phyloP scores from a whole-genome alignment of 306 rosid genomes.

The Echinosophora koreensis region DNA sequence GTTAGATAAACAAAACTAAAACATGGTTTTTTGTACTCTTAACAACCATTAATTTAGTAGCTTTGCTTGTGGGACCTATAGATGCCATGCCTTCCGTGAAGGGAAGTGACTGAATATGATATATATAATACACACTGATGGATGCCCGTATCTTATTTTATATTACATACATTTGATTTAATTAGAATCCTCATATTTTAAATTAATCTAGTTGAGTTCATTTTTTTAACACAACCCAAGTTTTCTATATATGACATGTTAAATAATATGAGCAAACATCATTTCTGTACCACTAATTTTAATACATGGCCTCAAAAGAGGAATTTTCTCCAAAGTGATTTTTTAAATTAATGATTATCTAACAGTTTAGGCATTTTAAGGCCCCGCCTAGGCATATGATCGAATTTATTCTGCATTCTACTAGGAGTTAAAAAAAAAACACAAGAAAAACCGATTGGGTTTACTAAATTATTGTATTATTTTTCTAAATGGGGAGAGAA shows the following conservation, averaged over 20 bases:
- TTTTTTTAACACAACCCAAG: not conserved
- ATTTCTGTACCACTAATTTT: slow-evolving; percentile 11
- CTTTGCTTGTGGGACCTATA: not conserved
- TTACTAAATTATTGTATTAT: slow-evolving; percentile 29
- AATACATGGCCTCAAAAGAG: slow-evolving; percentile 39
- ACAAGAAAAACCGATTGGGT: slow-evolving; percentile 33
- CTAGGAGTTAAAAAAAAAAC: slow-evolving; percentile 42
- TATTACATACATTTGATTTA: not conserved
- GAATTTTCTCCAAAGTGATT: slow-evolving; percentile 28
- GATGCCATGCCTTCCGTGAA: not conserved
- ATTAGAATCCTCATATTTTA: slow-evolving; percentile 12
- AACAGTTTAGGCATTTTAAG: slow-evolving; percentile 35
- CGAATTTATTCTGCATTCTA: slow-evolving; percentile 59
- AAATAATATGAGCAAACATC: not conserved
- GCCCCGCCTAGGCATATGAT: slow-evolving; percentile 43
- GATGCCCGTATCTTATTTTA: not conserved
- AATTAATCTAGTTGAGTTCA: not conserved
- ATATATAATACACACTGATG: not conserved
- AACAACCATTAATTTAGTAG: not conserved
- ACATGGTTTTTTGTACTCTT: not conserved
- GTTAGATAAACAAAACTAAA: too few relatives aligned
- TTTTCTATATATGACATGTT: not conserved
- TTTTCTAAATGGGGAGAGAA: slow-evolving; percentile 38
- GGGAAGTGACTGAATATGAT: not conserved
- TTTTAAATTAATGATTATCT: slow-evolving; percentile 38